These are phyloP conservation scores for Trichosporon sp. DNA, from an alignment of 1,284 basidiomycete species.

Conservation along the genomic window DNA sequence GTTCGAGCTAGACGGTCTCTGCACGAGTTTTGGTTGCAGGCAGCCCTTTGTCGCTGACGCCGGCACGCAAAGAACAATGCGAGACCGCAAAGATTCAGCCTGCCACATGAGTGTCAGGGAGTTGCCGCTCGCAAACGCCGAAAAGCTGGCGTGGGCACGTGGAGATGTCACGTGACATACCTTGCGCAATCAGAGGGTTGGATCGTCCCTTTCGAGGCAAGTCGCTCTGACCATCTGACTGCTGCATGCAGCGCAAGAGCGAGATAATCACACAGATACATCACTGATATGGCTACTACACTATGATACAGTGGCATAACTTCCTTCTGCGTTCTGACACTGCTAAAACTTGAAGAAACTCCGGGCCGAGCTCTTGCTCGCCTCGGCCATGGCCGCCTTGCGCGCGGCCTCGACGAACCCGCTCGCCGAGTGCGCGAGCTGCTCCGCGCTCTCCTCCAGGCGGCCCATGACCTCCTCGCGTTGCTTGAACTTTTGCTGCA, in stretches of 20 bases:
- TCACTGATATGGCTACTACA: neutral
- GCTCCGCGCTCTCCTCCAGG: neutral
- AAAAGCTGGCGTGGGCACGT: neutral
- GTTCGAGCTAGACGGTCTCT: neutral
- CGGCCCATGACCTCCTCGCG: neutral
- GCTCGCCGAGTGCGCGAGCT: neutral
- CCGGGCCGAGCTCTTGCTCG: neutral
- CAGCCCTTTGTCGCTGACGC: neutral
- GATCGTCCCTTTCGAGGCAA: neutral
- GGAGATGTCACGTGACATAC: neutral
- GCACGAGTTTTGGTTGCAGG: conserved; percentile 7
- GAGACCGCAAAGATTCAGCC: neutral
- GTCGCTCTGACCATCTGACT: too few relatives aligned
- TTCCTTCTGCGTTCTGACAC: too few relatives aligned
- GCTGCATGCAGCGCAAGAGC: neutral
- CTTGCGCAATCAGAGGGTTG: neutral
- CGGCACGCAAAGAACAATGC: conserved; percentile 4
- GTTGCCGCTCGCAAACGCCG: neutral
- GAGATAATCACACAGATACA: neutral
- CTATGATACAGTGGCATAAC: conserved; percentile 2
- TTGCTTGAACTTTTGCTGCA: neutral
- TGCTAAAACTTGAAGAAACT: neutral
- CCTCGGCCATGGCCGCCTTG: neutral
- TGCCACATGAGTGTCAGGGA: neutral
- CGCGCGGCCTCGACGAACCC: neutral